phyloP scores from a whole-genome alignment of 2,329 filamentous ascomycete genomes.

The Pseudodiploospora longispora region DNA sequence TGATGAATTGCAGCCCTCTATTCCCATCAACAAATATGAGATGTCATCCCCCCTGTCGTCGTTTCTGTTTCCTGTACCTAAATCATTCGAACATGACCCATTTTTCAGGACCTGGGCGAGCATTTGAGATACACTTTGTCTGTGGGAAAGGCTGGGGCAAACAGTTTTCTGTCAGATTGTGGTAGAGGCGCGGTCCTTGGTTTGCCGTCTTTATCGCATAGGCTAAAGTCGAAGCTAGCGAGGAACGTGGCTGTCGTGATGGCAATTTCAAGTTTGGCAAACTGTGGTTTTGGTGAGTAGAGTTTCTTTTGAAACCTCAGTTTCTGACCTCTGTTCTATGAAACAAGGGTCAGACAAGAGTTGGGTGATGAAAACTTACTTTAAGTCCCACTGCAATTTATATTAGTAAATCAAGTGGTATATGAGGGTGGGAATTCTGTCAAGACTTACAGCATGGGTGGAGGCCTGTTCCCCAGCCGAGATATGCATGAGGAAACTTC shows the following conservation, averaged over 20 bases:
- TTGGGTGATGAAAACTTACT: background rate
- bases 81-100: no score
- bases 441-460: conserved; percentile 25
- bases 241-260: conserved; percentile 41
- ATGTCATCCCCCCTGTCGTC: no score
- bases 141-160: background rate
- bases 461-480: conserved; percentile 28
- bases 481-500: conserved; percentile 17
- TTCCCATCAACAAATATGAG: no score
- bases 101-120: no score
- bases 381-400: no score
- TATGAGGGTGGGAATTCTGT: background rate
- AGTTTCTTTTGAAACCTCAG: no score
- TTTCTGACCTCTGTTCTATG: no score
- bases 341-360: background rate
- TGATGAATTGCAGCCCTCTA: no score
- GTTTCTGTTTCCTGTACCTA: no score
- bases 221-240: conserved; percentile 38
- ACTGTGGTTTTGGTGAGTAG: conserved; percentile 16
- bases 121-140: no score
- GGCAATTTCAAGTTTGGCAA: conserved; percentile 46
- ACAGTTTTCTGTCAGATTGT: conserved; percentile 4
- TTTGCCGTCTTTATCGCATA: conserved; percentile 32
- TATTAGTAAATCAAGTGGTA: background rate
- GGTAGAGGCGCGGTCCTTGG: conserved; percentile 8